Base-by-base conservation (phyloP, 2,329 filamentous ascomycete species). In the Fusarium paranaense region DNA sequence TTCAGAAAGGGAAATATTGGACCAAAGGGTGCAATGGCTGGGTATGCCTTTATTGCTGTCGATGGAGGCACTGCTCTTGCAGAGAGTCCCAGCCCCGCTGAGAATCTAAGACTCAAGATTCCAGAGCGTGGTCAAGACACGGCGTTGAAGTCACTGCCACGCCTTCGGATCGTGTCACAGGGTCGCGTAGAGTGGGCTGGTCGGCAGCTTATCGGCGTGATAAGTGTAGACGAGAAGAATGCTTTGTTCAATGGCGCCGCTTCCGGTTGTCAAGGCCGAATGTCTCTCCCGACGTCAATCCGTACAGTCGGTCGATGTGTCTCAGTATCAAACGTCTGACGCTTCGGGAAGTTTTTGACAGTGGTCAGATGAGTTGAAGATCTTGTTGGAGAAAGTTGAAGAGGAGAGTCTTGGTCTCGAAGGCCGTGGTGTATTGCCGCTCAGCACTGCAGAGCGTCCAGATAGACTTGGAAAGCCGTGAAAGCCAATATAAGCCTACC, bases 61-160 rank as follows among this genome's bases (percentile, higher is more conserved):
- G 62, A 64, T 45, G 42, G 72, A 70, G 47, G 62, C 59, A 70
- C 69, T 63, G 47, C 62, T 72, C 33, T 65, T 58, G 56, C 68
- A 65, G 68, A 66, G 35, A 63, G 18, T 66, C 57, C 70, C 73
- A 79, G 69, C 77, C 77, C 74, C 77, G 72, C 77, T 70, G 56
- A 72, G 64, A 63, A 66, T 75, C 70, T 78, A 71, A 79, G 74
- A 79, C 78, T 73, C 64, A 62, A 57, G 65, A 79, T 79, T 79
- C 78, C 78, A 79, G 64, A 30, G 72, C 69, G 72, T 75, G 72
- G 72, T 74, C 62, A 62, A 70, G 73, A 66, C 66, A 18, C 42
- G 54, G 62, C 61, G 64, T 73, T 71, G 32, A 63, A 64, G 68
- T 64, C 61, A 77, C 76, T 78, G 73, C 57, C 74, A 74, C 77